phyloP scores from a whole-genome alignment of 805 yeast genomes.

The Blastobotrys attinorum region DNA sequence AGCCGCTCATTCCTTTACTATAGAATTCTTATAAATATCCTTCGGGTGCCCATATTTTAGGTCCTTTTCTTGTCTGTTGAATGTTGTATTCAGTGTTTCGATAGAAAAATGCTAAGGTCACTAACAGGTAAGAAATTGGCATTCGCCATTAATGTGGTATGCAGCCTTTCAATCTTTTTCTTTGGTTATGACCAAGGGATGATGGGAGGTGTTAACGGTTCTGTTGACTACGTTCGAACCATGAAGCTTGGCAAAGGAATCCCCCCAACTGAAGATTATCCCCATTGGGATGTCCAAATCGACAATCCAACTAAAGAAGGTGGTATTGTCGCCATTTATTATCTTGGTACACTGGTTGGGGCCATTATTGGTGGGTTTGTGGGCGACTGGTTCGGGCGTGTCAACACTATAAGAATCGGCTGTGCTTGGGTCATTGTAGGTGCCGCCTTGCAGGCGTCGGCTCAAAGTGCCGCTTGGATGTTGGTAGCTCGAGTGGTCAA shows the following conservation, averaged over 20 bases:
- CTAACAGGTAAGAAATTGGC: slow-evolving; percentile 9
- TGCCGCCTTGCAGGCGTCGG: slow-evolving; percentile 63
- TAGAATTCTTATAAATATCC: too few species aligned
- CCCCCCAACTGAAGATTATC: slow-evolving; percentile 13
- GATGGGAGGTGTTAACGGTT: slow-evolving; percentile 32
- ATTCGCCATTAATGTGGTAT: slow-evolving; percentile 13
- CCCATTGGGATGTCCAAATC: slow-evolving; percentile 16
- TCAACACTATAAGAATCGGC: slow-evolving; percentile 48
- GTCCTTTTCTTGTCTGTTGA: too few species aligned
- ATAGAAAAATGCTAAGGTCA: neutral
- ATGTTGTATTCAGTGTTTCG: too few species aligned
- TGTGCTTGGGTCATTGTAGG: slow-evolving; percentile 52
- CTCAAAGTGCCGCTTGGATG: slow-evolving; percentile 56
- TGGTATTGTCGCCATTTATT: slow-evolving; percentile 29
- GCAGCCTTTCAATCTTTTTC: slow-evolving; percentile 28
- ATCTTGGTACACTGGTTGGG: slow-evolving; percentile 37
- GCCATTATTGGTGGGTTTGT: slow-evolving; percentile 48
- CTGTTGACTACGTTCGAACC: slow-evolving; percentile 25
- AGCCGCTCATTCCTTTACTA: too few species aligned
- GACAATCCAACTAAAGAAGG: slow-evolving; percentile 24
- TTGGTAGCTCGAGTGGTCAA: slow-evolving; percentile 53
- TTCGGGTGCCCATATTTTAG: too few species aligned
- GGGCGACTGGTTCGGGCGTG: slow-evolving; percentile 56
- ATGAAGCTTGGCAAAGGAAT: slow-evolving; percentile 21
- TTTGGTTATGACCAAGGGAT: slow-evolving; percentile 41